Evolutionary conservation across 208 protist species (phyloP).

Genomic region (Acanthamoeba sp.): DNA sequence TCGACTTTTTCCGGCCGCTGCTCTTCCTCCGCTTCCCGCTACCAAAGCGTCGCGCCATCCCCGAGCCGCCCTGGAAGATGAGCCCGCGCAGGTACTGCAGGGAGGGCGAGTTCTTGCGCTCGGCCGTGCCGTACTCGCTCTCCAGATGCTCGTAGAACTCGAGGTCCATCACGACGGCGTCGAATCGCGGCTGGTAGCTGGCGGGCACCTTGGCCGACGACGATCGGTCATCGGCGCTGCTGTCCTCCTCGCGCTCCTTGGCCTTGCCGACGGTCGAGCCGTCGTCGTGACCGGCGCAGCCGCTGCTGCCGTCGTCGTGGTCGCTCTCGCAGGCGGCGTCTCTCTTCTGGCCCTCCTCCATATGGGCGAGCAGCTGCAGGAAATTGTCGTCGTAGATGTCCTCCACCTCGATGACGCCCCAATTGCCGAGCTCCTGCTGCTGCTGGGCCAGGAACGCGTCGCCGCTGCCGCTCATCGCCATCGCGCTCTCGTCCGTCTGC

Average conservation of each 20-base stretch:
- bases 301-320: not conserved
- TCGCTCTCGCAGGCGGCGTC: not conserved
- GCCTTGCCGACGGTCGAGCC: not conserved
- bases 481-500: not conserved
- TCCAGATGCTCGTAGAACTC: conserved; percentile 22
- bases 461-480: not conserved
- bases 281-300: not conserved
- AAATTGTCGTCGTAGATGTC: conserved; percentile 40
- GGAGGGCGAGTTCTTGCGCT: not conserved
- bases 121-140: not conserved
- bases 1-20: not conserved
- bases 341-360: not conserved
- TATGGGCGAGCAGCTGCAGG: not conserved
- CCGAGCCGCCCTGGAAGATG: conserved; percentile 16
- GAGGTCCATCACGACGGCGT: conserved; percentile 15
- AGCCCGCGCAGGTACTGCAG: conserved; percentile 17
- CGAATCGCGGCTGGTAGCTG: conserved; percentile 9
- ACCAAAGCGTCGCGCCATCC: not conserved
- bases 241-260: not conserved
- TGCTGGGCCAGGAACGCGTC: not conserved
- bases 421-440: not conserved
- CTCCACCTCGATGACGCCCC: conserved; percentile 25
- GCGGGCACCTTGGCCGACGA: not conserved
- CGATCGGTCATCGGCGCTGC: too few relatives aligned
- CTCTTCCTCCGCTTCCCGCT: not conserved